These are phyloP conservation scores for Daldinia caldariorum DNA, from an alignment of 495 filamentous ascomycete genomes.

Conservation along the genomic window DNA sequence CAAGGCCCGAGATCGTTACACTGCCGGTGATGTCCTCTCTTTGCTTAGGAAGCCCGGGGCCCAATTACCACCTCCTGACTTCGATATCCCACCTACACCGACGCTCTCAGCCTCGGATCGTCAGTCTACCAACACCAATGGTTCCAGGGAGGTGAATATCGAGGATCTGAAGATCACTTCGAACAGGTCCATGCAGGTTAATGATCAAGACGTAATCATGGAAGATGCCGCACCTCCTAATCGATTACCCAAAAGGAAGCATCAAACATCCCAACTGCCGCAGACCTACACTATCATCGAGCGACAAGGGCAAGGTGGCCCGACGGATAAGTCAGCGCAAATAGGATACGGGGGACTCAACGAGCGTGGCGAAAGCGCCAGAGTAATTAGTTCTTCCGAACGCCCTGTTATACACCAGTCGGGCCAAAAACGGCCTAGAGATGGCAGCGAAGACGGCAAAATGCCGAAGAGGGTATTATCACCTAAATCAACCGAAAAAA, in stretches of 20 bases:
- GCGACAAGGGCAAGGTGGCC: conserved; percentile 10
- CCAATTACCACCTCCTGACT: conserved; percentile 34
- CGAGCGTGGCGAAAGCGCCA: conserved; percentile 39
- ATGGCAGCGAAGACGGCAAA: conserved; percentile 41
- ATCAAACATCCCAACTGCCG: conserved; percentile 40
- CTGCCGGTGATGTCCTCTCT: conserved; percentile 68
- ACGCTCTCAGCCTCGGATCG: conserved; percentile 5
- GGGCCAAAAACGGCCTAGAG: conserved; percentile 48
- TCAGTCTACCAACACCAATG: background rate
- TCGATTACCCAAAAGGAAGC: conserved; percentile 34
- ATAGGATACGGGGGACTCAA: conserved; percentile 38
- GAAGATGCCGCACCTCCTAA: conserved; percentile 37
- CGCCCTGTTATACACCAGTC: conserved; percentile 44
- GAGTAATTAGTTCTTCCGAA: conserved; percentile 36
- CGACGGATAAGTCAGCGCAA: conserved; percentile 8
- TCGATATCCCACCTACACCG: conserved; percentile 17
- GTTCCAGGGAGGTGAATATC: background rate
- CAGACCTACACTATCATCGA: conserved; percentile 41
- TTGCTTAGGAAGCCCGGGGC: conserved; percentile 54
- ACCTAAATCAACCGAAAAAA: background rate
- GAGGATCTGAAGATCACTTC: conserved; percentile 1
- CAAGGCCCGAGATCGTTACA: conserved; percentile 76
- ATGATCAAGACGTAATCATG: conserved; percentile 44
- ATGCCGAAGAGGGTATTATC: conserved; percentile 50
- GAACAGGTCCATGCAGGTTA: conserved; percentile 4